Base-by-base conservation (phyloP, 192 early-diverging fungal genomes). In the Linnemannia exigua region DNA sequence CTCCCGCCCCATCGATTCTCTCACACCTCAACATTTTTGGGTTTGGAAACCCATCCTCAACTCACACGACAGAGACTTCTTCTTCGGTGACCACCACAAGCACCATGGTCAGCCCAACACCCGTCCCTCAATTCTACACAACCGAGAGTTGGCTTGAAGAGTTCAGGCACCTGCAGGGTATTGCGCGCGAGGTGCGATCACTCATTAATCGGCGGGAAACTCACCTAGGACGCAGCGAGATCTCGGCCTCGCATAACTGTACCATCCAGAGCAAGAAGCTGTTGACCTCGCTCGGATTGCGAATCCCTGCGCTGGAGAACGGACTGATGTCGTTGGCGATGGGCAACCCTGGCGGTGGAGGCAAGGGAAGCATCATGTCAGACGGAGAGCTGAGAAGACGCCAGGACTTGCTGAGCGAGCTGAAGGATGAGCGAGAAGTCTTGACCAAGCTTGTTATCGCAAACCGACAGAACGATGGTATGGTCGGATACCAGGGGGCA, bases 141-240 rank as follows among this genome's bases (percentile, higher is more conserved):
- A 92, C 94, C 19, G 94, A 95, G 67, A 92, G 91, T 17, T 98
- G 97, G 97, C 88, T 97, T 47, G 94, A 94, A 68, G 96, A 96
- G 77, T 93, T 90, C 67, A 91, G 92, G 44, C 84, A 90, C 9
- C 88, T 95, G 20, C 92, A 94, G 50, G 88, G 90, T 37, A 82
- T 92, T 3, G 89, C 93, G 15, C 90, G 94, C 16, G 95, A 96
- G 48, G 92, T 96, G 33, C 91, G 97, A 1, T 91, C 95, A 5
- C 88, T 94, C 73, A 89, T 96, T 47, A 91, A 95, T 51, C 87
- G 91, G 46, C 94, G 96, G 2, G 95, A 95, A 66, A 93, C 91
- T n/a, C 93, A 93, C 58, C 86, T 95, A 35, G 89, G 92, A 22
- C 88, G 93, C 28, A 95, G 94, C 67, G 95, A 97, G 76, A 92